Evolutionary conservation across 768 basidiomycete genomes (phyloP).

Genomic region (Dioszegia hungarica): DNA sequence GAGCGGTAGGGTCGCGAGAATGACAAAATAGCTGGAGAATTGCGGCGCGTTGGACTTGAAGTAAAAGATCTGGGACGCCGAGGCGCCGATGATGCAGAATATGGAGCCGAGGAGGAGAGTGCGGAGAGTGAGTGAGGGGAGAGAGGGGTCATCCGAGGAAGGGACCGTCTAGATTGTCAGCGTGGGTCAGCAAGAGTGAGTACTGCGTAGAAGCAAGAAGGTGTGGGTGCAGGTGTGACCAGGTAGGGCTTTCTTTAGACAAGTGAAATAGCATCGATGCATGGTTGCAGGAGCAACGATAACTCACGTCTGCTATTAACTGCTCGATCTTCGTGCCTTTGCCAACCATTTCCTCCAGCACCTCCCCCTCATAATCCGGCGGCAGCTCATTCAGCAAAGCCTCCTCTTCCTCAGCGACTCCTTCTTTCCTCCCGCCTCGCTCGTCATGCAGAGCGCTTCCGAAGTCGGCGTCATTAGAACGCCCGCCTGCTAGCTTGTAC

Average conservation of each 20-base stretch:
- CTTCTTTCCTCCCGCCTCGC: neutral
- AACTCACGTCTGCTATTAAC: slow-evolving; percentile 41
- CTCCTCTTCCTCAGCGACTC: neutral
- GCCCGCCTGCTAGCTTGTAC: neutral
- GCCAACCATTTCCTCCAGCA: slow-evolving; percentile 21
- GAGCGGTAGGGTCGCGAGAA: slow-evolving; percentile 47
- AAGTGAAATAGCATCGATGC: neutral
- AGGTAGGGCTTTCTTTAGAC: neutral
- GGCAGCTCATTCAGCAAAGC: slow-evolving; percentile 4
- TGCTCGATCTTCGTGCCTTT: slow-evolving; percentile 38
- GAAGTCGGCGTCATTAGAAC: too few relatives aligned
- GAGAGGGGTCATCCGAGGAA: slow-evolving; percentile 45
- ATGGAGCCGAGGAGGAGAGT: slow-evolving; percentile 43
- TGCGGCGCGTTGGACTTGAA: slow-evolving; percentile 47
- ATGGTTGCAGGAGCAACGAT: neutral
- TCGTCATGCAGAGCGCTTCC: neutral
- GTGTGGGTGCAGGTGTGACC: neutral
- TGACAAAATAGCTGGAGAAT: slow-evolving; percentile 47
- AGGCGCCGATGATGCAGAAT: slow-evolving; percentile 47
- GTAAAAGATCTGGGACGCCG: slow-evolving; percentile 46
- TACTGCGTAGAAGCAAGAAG: neutral
- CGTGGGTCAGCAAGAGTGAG: neutral
- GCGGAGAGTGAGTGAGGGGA: slow-evolving; percentile 46
- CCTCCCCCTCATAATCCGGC: neutral
- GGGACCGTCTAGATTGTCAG: slow-evolving; percentile 39